Percentiles rank a stretch among this genome's conserved stretches.
These are phyloP conservation scores for Anisodus tanguticus DNA, from an alignment of 257 asterid genomes.

Conservation along the genomic window DNA sequence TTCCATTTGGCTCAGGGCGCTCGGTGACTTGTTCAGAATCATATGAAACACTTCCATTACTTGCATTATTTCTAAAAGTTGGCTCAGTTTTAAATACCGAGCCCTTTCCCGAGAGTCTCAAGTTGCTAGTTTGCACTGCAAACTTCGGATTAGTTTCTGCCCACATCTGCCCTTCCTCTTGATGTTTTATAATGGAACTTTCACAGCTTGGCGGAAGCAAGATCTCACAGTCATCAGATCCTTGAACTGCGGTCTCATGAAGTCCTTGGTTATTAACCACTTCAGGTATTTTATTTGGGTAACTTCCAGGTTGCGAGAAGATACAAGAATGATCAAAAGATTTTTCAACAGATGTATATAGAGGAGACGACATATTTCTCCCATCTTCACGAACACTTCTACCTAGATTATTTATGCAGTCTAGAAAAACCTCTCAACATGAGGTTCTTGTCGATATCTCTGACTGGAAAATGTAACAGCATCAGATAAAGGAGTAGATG, in stretches of 20 bases:
- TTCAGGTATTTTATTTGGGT: constrained; percentile 49
- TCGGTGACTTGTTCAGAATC: constrained; percentile 41
- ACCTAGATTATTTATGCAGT: constrained; percentile 42
- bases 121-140: constrained; percentile 43
- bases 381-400: constrained; percentile 46
- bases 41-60: constrained; percentile 36
- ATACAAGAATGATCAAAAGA: constrained; percentile 36
- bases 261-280: constrained; percentile 46
- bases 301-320: constrained; percentile 40
- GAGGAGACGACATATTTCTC: constrained; percentile 51
- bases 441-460: constrained; percentile 53
- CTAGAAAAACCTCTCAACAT: constrained; percentile 49
- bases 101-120: constrained; percentile 38
- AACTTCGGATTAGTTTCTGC: constrained; percentile 38
- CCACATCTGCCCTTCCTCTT: constrained; percentile 45
- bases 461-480: constrained; percentile 58
- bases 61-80: constrained; percentile 38
- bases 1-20: constrained; percentile 39
- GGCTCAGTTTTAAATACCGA: constrained; percentile 34
- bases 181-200: constrained; percentile 41
- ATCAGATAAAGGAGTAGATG: constrained; percentile 36
- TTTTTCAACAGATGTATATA: constrained; percentile 36
- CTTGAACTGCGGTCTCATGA: constrained; percentile 45
- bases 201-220: constrained; percentile 49
- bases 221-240: constrained; percentile 39